Conservation (phyloP, 495 filamentous ascomycete genomes). For the Aspergillus indologenus region DNA sequence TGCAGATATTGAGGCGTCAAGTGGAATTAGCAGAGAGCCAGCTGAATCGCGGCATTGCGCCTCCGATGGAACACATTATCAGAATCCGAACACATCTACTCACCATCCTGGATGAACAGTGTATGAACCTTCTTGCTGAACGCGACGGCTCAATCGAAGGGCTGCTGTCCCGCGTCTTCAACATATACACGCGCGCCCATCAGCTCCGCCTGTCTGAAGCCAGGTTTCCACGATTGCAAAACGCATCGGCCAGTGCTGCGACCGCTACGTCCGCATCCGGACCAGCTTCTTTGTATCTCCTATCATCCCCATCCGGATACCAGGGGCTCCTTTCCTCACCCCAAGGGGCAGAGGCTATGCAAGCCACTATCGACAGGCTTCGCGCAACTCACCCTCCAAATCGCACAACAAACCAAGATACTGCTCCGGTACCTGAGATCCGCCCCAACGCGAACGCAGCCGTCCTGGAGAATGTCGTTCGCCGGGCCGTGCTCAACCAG, state of each 20-base stretch:
- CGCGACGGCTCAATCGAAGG: conserved; percentile 24
- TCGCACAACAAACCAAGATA: not conserved
- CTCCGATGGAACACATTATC: conserved; percentile 32
- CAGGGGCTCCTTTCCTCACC: conserved; percentile 54
- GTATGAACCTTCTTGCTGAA: conserved; percentile 20
- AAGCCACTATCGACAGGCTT: conserved; percentile 29
- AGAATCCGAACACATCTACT: conserved; percentile 33
- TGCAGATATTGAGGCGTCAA: conserved; percentile 30
- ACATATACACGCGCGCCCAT: conserved; percentile 29
- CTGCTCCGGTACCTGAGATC: conserved; percentile 6
- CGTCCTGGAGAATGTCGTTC: conserved; percentile 34
- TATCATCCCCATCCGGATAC: conserved; percentile 59
- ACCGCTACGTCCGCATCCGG: not conserved
- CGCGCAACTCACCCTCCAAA: conserved; percentile 9
- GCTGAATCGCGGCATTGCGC: conserved; percentile 32
- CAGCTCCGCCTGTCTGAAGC: conserved; percentile 25
- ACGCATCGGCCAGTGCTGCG: not conserved
- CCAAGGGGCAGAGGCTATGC: conserved; percentile 41
- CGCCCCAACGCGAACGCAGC: conserved; percentile 27
- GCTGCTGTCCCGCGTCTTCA: conserved; percentile 28
- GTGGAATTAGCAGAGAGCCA: conserved; percentile 40
- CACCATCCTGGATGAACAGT: conserved; percentile 29
- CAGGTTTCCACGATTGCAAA: conserved; percentile 11
- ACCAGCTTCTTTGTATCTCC: conserved; percentile 50
- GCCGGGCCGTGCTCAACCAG: conserved; percentile 42